Evolutionary conservation across 2,329 filamentous ascomycete genomes (phyloP), one percentile per base, ranked within the genome.

Genomic region (Teratosphaeria destructans): DNA sequence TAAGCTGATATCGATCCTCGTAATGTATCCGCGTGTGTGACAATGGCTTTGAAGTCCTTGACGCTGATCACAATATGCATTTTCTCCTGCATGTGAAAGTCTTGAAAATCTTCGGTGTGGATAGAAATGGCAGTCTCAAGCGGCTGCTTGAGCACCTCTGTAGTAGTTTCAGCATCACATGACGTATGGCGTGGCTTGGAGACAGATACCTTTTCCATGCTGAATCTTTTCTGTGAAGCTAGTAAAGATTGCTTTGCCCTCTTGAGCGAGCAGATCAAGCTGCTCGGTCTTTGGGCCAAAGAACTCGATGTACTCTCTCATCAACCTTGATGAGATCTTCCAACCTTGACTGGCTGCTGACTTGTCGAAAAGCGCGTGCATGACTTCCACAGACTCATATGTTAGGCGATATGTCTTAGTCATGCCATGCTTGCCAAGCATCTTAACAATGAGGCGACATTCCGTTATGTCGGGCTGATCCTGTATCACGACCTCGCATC

Each of bases 201-300:
- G 27, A 6, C 7, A 12, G 12, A 58, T 72, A 81, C 81, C 80
- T 74, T 82, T 85, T 7, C 86, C 85, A 65, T 85, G 86, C 59
- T 85, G 81, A 8, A 87, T 84, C 74, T 90, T 92, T 71, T 92
- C 89, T 0, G 88, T 91, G 68, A 89, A 92, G 69, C 88, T 91
- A 29, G 88, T 89, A 67, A 93, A 89, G 60, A 89, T 88, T 16
- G 88, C 81, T 61, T 82, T 81, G 10, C 77, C 85, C 54, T 87
- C 82, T 57, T 88, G 84, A 12, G 86, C 85, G 68, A 88, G 87
- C 63, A 93, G 86, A 65, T 92, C 89, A 2, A 93, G 80, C 65
- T 91, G 86, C 71, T 93, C 89, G 35, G 89, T 90, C 5, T 87
- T 88, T 1, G 87, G 86, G 0, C 88, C 87, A 68, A 92, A 92